Evolutionary conservation across 2,329 filamentous ascomycete genomes (phyloP).

Genomic region (Calonectria leucothoes): DNA sequence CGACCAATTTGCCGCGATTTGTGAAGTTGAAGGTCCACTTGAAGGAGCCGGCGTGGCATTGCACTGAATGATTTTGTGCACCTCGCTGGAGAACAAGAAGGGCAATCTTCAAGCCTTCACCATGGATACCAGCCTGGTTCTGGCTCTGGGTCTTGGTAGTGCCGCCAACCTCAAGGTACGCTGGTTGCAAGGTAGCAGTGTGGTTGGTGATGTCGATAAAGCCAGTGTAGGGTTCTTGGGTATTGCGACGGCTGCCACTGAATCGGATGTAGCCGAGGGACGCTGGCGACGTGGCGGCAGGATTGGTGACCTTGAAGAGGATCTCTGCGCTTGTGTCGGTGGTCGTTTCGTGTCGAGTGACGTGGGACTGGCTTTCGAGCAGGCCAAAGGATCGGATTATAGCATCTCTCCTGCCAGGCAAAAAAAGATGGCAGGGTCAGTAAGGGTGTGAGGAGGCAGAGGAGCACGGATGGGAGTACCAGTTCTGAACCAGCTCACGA

Average conservation of each 20-base stretch:
- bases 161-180: conserved; percentile 43
- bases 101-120: conserved; percentile 47
- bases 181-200: conserved; percentile 42
- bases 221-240: conserved; percentile 27
- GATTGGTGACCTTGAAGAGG: conserved; percentile 37
- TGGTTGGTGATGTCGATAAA: conserved; percentile 45
- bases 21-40: conserved; percentile 46
- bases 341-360: conserved; percentile 33
- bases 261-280: conserved; percentile 48
- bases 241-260: conserved; percentile 4
- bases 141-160: conserved; percentile 37
- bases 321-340: conserved; percentile 34
- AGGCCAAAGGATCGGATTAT: conserved; percentile 41
- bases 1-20: conserved; percentile 32
- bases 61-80: conserved; percentile 41
- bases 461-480: conserved; percentile 30
- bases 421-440: neutral
- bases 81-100: conserved; percentile 43
- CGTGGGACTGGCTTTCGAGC: conserved; percentile 32
- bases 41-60: conserved; percentile 40
- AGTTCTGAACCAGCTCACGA: conserved; percentile 48
- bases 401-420: conserved; percentile 40
- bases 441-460: neutral
- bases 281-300: neutral
- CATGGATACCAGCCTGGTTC: conserved; percentile 42